Conservation (phyloP, 371 early-diverging fungal species). For the Fennellomyces sp. region DNA sequence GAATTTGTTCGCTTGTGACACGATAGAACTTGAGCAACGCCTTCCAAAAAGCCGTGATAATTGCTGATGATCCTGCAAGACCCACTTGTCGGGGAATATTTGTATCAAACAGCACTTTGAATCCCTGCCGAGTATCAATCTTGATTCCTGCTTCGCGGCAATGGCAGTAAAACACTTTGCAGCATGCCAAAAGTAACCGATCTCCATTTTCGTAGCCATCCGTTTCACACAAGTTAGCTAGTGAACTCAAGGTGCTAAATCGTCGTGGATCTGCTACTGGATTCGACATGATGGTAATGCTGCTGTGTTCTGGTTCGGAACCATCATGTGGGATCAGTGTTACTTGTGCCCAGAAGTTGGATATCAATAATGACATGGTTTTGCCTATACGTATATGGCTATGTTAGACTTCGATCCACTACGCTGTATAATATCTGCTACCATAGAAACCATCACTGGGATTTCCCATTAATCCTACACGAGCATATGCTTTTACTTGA, state of each 20-base stretch:
- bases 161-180: conserved; percentile 60
- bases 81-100: conserved; percentile 80
- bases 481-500: conserved; percentile 54
- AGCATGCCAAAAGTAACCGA: conserved; percentile 60
- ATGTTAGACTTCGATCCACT: too few relatives aligned
- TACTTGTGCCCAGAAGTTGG: conserved; percentile 68
- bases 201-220: conserved; percentile 68
- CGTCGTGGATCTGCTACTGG: conserved; percentile 47
- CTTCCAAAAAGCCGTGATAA: conserved; percentile 65
- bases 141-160: conserved; percentile 42
- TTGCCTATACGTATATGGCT: conserved; percentile 28
- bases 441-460: conserved; percentile 76
- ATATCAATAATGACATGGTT: conserved; percentile 65
- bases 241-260: conserved; percentile 42
- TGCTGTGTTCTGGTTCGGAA: conserved; percentile 26
- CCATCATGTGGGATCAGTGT: conserved; percentile 49
- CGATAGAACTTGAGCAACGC: conserved; percentile 51
- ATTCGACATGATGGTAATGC: conserved; percentile 47
- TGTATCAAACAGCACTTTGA: conserved; percentile 57
- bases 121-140: conserved; percentile 51
- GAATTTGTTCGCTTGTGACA: conserved; percentile 39
- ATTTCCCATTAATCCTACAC: conserved; percentile 75
- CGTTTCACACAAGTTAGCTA: conserved; percentile 35
- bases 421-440: conserved; percentile 13
- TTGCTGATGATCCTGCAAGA: conserved; percentile 70